A percentile compares a stretch with the other conserved stretches of the same genome.
Conservation (phyloP, 2,329 filamentous ascomycete species). For the Lomentospora prolificans region DNA sequence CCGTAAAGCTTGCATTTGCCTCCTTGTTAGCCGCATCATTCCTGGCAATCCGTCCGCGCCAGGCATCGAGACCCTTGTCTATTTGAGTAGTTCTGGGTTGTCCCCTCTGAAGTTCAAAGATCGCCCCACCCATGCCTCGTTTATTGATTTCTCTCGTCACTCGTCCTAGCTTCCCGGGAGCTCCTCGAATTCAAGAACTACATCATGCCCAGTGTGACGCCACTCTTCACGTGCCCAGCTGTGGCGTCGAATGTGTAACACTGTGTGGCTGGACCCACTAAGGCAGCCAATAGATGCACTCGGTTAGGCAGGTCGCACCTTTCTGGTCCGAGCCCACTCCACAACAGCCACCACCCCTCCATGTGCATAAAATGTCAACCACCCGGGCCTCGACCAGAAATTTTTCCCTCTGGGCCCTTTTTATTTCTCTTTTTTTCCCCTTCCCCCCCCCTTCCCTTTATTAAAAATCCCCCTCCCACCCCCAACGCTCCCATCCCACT, state of each 20-base stretch:
- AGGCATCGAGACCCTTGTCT: too few species aligned
- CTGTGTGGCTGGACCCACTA: not conserved
- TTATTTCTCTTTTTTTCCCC: conserved; percentile 2
- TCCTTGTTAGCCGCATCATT: too few species aligned
- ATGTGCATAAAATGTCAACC: conserved; percentile 1
- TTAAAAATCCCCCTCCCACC: not conserved
- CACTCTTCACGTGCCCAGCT: not conserved
- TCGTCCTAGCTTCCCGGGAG: too few species aligned
- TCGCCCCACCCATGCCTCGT: too few species aligned
- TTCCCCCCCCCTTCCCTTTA: not conserved
- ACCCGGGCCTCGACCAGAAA: not conserved
- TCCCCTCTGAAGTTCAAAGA: too few species aligned
- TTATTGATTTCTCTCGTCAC: too few species aligned
- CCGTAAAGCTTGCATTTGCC: too few species aligned
- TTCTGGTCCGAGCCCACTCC: not conserved
- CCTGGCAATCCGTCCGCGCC: too few species aligned
- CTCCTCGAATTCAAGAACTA: too few species aligned
- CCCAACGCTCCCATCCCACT: not conserved
- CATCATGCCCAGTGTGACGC: not conserved
- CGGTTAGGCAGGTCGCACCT: not conserved
- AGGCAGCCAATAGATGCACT: not conserved
- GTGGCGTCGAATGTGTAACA: not conserved
- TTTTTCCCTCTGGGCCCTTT: not conserved
- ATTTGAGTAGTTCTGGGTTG: too few species aligned
- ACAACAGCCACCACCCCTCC: not conserved